A percentile compares a stretch with the other conserved stretches of the same genome.
These are phyloP conservation scores for Glonium stellatum DNA, from an alignment of 495 filamentous ascomycete species.

Conservation along the genomic window DNA sequence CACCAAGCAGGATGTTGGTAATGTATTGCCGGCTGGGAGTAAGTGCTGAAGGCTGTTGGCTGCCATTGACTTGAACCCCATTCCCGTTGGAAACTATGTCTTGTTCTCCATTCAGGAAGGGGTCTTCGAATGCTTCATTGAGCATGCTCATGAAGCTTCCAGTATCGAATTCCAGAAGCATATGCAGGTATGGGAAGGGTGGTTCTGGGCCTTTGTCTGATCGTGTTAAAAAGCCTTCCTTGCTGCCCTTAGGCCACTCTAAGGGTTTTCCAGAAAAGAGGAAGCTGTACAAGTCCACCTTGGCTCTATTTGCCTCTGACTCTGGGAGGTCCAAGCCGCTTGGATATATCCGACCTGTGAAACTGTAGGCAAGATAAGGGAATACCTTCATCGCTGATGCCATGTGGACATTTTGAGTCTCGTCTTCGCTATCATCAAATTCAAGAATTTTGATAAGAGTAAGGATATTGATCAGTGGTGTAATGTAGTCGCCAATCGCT, in stretches of 20 bases:
- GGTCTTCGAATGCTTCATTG: slow-evolving; percentile 95
- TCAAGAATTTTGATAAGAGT: slow-evolving; percentile 56
- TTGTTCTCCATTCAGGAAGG: slow-evolving; percentile 74
- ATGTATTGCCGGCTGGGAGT: slow-evolving; percentile 87
- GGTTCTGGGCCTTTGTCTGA: slow-evolving; percentile 47
- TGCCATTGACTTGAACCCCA: slow-evolving; percentile 31
- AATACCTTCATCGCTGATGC: slow-evolving; percentile 83
- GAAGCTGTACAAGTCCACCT: slow-evolving; percentile 83
- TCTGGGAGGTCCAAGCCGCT: slow-evolving; percentile 69
- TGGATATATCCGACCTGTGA: slow-evolving; percentile 86
- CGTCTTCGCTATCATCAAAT: slow-evolving; percentile 43
- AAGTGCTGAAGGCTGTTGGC: slow-evolving; percentile 26
- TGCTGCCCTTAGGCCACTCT: slow-evolving; percentile 53
- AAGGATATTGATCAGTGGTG: slow-evolving; percentile 79
- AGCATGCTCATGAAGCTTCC: slow-evolving; percentile 89
- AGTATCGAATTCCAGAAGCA: slow-evolving; percentile 80
- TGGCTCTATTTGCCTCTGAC: slow-evolving; percentile 62
- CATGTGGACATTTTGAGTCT: slow-evolving; percentile 39
- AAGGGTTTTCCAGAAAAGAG: slow-evolving; percentile 76
- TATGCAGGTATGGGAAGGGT: slow-evolving; percentile 72
- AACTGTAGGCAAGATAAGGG: slow-evolving; percentile 85
- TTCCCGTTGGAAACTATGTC: slow-evolving; percentile 51
- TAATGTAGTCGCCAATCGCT: slow-evolving; percentile 80
- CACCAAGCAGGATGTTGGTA: slow-evolving; percentile 78
- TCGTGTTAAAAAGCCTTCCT: slow-evolving; percentile 49